Evolutionary conservation across 2,329 filamentous ascomycete species (phyloP).

Genomic region (Colletotrichum siamense): DNA sequence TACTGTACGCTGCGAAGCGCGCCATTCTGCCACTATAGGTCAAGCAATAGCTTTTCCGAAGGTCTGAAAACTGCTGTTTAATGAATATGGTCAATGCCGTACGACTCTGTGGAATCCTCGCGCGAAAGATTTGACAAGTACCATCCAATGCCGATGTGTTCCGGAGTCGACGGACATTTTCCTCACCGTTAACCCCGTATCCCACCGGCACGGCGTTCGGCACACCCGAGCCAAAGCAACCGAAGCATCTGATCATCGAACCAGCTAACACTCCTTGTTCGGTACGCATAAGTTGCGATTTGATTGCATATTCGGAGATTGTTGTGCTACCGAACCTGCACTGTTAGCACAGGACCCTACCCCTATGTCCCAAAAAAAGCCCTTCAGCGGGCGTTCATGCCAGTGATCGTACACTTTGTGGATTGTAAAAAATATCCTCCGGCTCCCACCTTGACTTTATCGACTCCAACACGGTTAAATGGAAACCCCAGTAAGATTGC

Average conservation of each 20-base stretch:
- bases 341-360: not conserved
- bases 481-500: constrained; percentile 59
- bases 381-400: not conserved
- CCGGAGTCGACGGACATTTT: not conserved
- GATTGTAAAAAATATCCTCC: constrained; percentile 60
- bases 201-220: not conserved
- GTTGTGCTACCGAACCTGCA: not conserved
- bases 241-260: not conserved
- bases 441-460: constrained; percentile 61
- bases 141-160: not conserved
- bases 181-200: not conserved
- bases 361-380: not conserved
- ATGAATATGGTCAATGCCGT: fast-evolving
- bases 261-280: not conserved
- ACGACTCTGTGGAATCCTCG: not conserved
- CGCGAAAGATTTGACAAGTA: not conserved
- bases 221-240: not conserved
- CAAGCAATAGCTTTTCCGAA: not conserved
- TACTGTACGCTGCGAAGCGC: not conserved
- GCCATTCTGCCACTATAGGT: not conserved
- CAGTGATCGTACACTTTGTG: constrained; percentile 53
- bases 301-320: not conserved
- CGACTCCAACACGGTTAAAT: constrained; percentile 49
- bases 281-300: not conserved
- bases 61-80: fast-evolving